Conservation (phyloP, 345 rosid genomes). For the Sapria himalayana region DNA sequence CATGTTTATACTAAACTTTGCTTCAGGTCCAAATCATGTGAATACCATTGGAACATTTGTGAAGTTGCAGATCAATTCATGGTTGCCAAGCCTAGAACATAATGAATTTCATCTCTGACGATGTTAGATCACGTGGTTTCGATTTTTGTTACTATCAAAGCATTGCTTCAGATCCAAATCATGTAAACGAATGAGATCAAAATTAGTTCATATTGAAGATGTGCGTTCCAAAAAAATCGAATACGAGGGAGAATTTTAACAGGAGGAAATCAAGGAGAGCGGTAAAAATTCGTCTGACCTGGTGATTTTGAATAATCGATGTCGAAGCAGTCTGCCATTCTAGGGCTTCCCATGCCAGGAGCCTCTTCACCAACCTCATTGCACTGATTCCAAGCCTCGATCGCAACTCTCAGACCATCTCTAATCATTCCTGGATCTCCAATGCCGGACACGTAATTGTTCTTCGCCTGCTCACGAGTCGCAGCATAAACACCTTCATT, state of each 20-base stretch:
- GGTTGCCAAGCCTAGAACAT: no score
- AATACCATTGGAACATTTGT: no score
- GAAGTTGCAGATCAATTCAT: no score
- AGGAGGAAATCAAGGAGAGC: not conserved
- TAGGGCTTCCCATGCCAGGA: slow-evolving; percentile 64
- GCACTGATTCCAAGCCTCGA: slow-evolving; percentile 88
- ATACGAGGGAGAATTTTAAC: no score
- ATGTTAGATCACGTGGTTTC: no score
- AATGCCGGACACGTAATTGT: slow-evolving; percentile 18
- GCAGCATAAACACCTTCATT: not conserved
- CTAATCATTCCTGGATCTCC: slow-evolving; percentile 81
- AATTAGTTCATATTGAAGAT: no score
- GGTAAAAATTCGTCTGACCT: not conserved
- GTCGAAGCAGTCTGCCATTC: slow-evolving; percentile 80
- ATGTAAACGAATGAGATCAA: no score
- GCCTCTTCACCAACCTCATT: slow-evolving; percentile 67
- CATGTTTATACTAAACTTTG: no score
- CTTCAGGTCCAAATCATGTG: no score
- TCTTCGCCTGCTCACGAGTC: not conserved
- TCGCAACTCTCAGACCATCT: slow-evolving; percentile 48
- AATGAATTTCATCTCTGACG: no score
- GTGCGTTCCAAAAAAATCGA: not conserved
- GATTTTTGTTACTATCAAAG: no score
- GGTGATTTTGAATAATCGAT: slow-evolving; percentile 9
- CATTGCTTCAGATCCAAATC: no score